Conservation (phyloP, 495 filamentous ascomycete genomes). For the Podospora comata region DNA sequence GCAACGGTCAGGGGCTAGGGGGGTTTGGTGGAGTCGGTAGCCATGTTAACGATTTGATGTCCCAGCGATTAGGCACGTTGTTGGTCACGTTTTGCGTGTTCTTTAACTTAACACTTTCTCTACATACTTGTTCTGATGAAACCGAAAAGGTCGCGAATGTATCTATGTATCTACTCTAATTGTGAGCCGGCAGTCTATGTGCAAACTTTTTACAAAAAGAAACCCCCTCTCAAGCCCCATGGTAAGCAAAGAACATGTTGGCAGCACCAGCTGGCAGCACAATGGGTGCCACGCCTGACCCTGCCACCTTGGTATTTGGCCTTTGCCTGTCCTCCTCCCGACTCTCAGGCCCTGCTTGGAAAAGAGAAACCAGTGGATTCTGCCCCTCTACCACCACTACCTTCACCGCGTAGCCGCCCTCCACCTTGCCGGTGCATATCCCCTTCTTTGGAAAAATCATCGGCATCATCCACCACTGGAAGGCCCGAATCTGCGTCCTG, state of each 20-base stretch:
- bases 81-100: neutral
- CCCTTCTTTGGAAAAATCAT: constrained; percentile 15
- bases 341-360: neutral
- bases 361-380: too few relatives aligned
- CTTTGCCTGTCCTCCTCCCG: neutral
- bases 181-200: neutral
- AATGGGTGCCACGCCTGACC: neutral
- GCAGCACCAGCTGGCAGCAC: neutral
- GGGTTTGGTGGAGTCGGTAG: neutral
- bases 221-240: neutral
- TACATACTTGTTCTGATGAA: too few relatives aligned
- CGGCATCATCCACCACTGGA: constrained; percentile 13
- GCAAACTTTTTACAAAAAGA: neutral
- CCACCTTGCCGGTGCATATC: constrained; percentile 15
- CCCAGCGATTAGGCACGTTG: too few relatives aligned
- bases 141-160: too few relatives aligned
- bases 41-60: too few relatives aligned
- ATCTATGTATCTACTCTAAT: too few relatives aligned
- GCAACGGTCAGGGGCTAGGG: neutral
- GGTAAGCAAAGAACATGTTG: constrained; percentile 2
- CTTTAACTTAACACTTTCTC: neutral
- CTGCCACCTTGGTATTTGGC: neutral
- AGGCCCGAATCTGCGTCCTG: constrained; percentile 13
- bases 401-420: neutral
- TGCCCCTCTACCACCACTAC: neutral